phyloP scores from a whole-genome alignment of 306 rosid species.

The Dryas alaskensis region DNA sequence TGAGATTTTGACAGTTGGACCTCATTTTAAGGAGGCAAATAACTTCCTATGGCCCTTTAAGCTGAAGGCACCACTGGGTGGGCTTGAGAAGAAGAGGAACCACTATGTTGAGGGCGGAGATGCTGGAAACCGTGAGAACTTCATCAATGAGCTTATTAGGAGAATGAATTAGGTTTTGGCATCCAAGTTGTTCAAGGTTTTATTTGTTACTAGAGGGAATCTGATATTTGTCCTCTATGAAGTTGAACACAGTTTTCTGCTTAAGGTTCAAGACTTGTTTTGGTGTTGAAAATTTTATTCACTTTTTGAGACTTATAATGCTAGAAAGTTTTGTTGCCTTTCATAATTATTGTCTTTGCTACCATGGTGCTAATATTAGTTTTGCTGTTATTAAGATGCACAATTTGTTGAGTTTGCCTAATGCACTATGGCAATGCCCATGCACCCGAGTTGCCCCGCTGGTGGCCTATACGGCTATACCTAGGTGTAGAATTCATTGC shows the following conservation, averaged over 20 bases:
- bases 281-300: neutral
- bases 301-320: slow-evolving; percentile 13
- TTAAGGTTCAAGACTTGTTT: slow-evolving; percentile 9
- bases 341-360: too few species aligned
- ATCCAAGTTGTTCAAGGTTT: slow-evolving; percentile 6
- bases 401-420: too few species aligned
- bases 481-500: too few species aligned
- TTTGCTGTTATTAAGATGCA: too few species aligned
- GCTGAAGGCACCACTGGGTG: slow-evolving; percentile 94
- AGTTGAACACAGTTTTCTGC: neutral
- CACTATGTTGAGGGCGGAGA: slow-evolving; percentile 96
- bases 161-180: slow-evolving; percentile 58
- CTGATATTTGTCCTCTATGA: neutral
- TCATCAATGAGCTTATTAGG: slow-evolving; percentile 77
- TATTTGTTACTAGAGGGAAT: slow-evolving; percentile 22
- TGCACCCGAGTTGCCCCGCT: too few species aligned
- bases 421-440: too few species aligned
- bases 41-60: slow-evolving; percentile 93
- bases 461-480: too few species aligned
- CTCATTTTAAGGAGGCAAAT: slow-evolving; percentile 87
- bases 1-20: slow-evolving; percentile 83
- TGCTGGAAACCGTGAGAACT: slow-evolving; percentile 90
- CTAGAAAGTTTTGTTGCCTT: slow-evolving; percentile 27
- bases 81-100: slow-evolving; percentile 86
- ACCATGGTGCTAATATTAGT: too few species aligned